Base-by-base conservation (phyloP, 129 eudicot genomes). In the Arctium minus region DNA sequence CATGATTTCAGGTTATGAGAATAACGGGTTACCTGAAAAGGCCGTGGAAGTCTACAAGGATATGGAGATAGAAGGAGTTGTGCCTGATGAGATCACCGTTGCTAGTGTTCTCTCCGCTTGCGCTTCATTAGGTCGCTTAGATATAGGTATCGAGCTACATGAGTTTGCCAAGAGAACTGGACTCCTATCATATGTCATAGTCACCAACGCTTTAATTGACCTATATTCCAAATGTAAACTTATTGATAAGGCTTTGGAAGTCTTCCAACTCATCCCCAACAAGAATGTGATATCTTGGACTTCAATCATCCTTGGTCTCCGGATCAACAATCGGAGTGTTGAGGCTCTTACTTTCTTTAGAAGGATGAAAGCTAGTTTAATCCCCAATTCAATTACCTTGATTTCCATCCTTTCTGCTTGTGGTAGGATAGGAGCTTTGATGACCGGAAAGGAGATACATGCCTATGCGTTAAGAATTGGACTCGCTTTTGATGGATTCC, bases 271-370 rank as follows among this genome's bases (percentile, higher is more conserved):
- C 70, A 92, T 91, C 37, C 90, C 88, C n/a, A 87, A 87, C 53
- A 94, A 92, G 85, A 87, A 91, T 67, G 89, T 94, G 15, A 73
- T 91, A 68, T 92, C 97, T 8, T 94, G 98, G 98, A 91, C 96
- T 68, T 91, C 98, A 2, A 88, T 94, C 64, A 94, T 94, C 72
- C 81, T 84, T 18, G 98, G 98, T 35, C 90, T 94, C 22, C 86
- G 86, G 29, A 87, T 86, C 76, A 94, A 94, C 72, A 91, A 86
- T 74, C 82, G 93, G 22, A 84, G 87, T 46, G 82, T 94, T 15
- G 97, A 92, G 75, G 94, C 98, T 22, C 80, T 94, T 86, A 82
- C 83, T 80, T 91, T 86, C 73, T 92, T 94, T 70, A 89, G 94
- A 81, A 86, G 82, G 53, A 92, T 94, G 98, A 92, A 78, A 88